A percentile compares a stretch with the other conserved stretches of the same genome.
Conservation (phyloP, 2,329 filamentous ascomycete genomes). For the Fusarium sp. region DNA sequence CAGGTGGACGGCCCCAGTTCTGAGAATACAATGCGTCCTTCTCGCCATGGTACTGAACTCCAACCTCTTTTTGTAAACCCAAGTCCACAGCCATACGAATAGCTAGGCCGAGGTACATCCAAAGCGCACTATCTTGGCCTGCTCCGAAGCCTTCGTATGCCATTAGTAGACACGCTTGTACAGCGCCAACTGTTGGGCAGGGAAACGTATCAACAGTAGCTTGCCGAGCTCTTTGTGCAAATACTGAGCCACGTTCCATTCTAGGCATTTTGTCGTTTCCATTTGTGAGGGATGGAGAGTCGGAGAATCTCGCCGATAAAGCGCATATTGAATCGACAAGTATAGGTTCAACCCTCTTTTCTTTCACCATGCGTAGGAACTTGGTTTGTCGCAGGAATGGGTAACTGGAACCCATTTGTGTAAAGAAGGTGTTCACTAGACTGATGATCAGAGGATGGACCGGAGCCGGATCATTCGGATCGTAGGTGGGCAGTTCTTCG, state of each 20-base stretch:
- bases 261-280: conserved; percentile 61
- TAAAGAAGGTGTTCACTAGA: conserved; percentile 83
- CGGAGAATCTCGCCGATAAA: conserved; percentile 82
- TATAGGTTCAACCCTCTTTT: conserved; percentile 85
- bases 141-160: conserved; percentile 91
- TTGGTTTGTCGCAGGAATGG: conserved; percentile 80
- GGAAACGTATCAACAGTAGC: conserved; percentile 85
- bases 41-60: conserved; percentile 70
- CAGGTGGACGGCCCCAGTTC: conserved; percentile 54
- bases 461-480: conserved; percentile 74
- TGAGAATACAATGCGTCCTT: conserved; percentile 62
- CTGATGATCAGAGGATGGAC: conserved; percentile 80
- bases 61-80: conserved; percentile 83
- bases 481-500: conserved; percentile 77
- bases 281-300: conserved; percentile 61
- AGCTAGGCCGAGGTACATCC: conserved; percentile 92
- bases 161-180: conserved; percentile 84
- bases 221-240: conserved; percentile 84
- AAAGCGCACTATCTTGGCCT: conserved; percentile 87
- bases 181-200: conserved; percentile 83
- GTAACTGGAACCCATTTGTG: conserved; percentile 85
- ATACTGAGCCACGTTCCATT: conserved; percentile 79
- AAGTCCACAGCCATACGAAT: conserved; percentile 86
- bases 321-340: conserved; percentile 88
- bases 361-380: conserved; percentile 79